Conservation (phyloP, 371 early-diverging fungal species). For the Mucor racemosus region DNA sequence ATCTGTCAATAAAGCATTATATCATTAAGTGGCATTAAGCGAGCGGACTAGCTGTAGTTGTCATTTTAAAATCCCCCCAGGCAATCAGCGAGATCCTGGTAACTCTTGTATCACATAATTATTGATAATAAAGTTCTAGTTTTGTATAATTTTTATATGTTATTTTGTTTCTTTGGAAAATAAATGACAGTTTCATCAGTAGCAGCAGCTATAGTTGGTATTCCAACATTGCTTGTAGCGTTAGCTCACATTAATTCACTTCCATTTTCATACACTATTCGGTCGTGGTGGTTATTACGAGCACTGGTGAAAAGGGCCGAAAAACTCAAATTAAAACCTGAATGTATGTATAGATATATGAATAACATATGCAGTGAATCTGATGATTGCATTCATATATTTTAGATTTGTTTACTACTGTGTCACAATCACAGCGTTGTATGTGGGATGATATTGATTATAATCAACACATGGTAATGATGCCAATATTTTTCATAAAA, state of each 20-base stretch:
- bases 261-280: constrained; percentile 42
- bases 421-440: constrained; percentile 40
- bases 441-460: constrained; percentile 54
- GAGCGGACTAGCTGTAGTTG: no score
- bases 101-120: no score
- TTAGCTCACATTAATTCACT: constrained; percentile 36
- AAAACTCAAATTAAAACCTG: constrained; percentile 30
- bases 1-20: no score
- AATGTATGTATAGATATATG: constrained; percentile 24
- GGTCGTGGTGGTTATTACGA: constrained; percentile 40
- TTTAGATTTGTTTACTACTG: constrained; percentile 22
- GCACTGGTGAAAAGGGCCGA: constrained; percentile 37
- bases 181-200: not conserved
- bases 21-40: no score
- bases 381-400: no score
- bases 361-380: not conserved
- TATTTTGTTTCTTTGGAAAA: no score
- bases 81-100: no score
- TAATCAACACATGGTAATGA: constrained; percentile 51
- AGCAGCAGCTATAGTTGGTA: not conserved
- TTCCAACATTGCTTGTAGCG: not conserved
- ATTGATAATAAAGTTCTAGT: no score
- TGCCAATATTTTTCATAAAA: not conserved
- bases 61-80: no score
- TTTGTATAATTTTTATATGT: no score